These are phyloP conservation scores for Yamadazyma spencermartinsiae DNA, from an alignment of 1,139 yeast species.

Conservation along the genomic window DNA sequence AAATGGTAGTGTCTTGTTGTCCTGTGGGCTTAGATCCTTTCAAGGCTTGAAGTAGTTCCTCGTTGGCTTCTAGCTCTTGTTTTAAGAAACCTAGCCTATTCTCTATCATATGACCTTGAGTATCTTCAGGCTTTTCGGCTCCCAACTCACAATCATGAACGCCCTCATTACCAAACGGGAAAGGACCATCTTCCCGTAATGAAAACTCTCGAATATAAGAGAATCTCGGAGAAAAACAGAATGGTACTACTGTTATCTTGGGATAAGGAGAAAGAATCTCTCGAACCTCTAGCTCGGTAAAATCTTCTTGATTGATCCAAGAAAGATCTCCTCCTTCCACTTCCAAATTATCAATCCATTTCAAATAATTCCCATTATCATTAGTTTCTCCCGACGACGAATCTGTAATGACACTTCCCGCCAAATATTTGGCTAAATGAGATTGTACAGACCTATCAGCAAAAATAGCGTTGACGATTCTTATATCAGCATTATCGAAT, in stretches of 20 bases:
- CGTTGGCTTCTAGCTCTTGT: constrained; percentile 40
- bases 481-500: constrained; percentile 66
- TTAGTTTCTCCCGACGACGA: constrained; percentile 17
- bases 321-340: constrained; percentile 48
- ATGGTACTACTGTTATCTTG: constrained; percentile 57
- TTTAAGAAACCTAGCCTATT: constrained; percentile 45
- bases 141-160: constrained; percentile 73
- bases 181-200: constrained; percentile 49
- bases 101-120: constrained; percentile 46
- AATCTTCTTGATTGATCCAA: constrained; percentile 86
- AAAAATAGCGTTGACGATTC: constrained; percentile 69
- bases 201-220: constrained; percentile 66
- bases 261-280: constrained; percentile 53
- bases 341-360: constrained; percentile 32
- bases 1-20: constrained; percentile 8
- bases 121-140: constrained; percentile 51
- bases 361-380: constrained; percentile 7
- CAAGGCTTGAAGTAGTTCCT: constrained; percentile 30
- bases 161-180: constrained; percentile 68
- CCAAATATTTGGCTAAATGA: constrained; percentile 46
- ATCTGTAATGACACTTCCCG: constrained; percentile 18
- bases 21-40: constrained; percentile 12
- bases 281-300: constrained; percentile 66
- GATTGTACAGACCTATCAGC: constrained; percentile 50
- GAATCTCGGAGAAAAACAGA: constrained; percentile 74